These are phyloP conservation scores for Fusarium poae DNA, from an alignment of 2,329 filamentous ascomycete genomes.

Conservation along the genomic window DNA sequence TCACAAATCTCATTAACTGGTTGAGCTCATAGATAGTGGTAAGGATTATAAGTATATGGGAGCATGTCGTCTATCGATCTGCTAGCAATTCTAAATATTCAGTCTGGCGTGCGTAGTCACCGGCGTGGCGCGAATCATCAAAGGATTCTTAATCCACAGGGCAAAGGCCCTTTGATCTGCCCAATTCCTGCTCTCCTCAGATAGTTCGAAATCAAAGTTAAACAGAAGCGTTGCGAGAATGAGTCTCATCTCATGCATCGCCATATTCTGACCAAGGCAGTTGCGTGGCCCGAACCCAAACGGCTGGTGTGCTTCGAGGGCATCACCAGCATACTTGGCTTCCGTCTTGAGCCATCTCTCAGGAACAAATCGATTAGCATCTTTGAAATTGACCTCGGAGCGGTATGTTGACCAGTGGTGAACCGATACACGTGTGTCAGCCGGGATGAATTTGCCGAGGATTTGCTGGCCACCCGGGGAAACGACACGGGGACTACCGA, in stretches of 20 bases:
- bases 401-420: conserved; percentile 27
- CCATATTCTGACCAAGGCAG: conserved; percentile 21
- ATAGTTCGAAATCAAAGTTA: conserved; percentile 16
- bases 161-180: conserved; percentile 18
- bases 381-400: conserved; percentile 19
- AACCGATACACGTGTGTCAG: conserved; percentile 3
- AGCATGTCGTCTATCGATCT: accelerated
- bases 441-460: conserved; percentile 13
- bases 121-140: conserved; percentile 12
- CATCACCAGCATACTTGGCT: conserved; percentile 2
- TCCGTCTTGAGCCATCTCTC: conserved; percentile 28
- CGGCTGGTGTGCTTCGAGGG: conserved; percentile 16
- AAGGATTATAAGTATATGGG: neutral
- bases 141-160: conserved; percentile 15
- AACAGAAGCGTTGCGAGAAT: conserved; percentile 6
- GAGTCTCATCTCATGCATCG: conserved; percentile 30
- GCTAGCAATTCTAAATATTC: neutral
- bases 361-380: neutral
- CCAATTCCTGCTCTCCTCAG: conserved; percentile 4
- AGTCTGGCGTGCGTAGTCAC: neutral
- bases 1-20: accelerated
- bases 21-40: neutral
- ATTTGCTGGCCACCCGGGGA: conserved; percentile 6
- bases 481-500: conserved; percentile 18
- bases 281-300: conserved; percentile 12